A percentile compares a stretch with the other conserved stretches of the same genome.
These are phyloP conservation scores for Aspergillus neoniger DNA, from an alignment of 2,329 filamentous ascomycete genomes.

Conservation along the genomic window DNA sequence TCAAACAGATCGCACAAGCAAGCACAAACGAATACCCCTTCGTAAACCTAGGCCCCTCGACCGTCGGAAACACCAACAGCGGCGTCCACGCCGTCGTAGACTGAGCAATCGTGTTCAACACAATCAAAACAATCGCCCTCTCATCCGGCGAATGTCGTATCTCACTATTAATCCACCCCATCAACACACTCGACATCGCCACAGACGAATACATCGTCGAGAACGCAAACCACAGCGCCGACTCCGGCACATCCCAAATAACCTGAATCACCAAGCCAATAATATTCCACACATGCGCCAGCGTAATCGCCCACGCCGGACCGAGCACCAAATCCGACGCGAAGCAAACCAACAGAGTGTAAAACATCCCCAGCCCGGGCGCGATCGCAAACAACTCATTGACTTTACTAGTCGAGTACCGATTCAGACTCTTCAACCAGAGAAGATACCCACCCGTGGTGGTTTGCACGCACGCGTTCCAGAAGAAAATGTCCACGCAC, in stretches of 20 bases:
- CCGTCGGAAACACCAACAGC: slow-evolving; percentile 53
- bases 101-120: slow-evolving; percentile 57
- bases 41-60: slow-evolving; percentile 46
- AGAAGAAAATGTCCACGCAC: slow-evolving; percentile 58
- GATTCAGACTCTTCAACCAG: slow-evolving; percentile 59
- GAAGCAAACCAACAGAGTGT: slow-evolving; percentile 57
- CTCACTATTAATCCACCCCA: slow-evolving; percentile 59
- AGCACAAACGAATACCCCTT: slow-evolving; percentile 49
- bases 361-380: slow-evolving; percentile 60
- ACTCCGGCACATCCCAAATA: slow-evolving; percentile 59
- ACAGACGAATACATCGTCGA: slow-evolving; percentile 52
- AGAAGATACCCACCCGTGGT: slow-evolving; percentile 55
- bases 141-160: slow-evolving; percentile 46
- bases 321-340: slow-evolving; percentile 56
- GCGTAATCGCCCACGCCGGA: slow-evolving; percentile 58
- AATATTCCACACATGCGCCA: slow-evolving; percentile 54
- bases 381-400: slow-evolving; percentile 57
- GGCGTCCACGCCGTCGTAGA: slow-evolving; percentile 60
- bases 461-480: slow-evolving; percentile 55
- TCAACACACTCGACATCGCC: slow-evolving; percentile 57
- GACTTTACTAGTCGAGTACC: slow-evolving; percentile 50
- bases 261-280: slow-evolving; percentile 57
- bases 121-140: slow-evolving; percentile 52
- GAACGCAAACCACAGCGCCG: slow-evolving; percentile 58
- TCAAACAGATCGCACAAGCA: slow-evolving; percentile 41